Evolutionary conservation across 2,329 filamentous ascomycete species (phyloP).

Genomic region (Ophiostoma montium): DNA sequence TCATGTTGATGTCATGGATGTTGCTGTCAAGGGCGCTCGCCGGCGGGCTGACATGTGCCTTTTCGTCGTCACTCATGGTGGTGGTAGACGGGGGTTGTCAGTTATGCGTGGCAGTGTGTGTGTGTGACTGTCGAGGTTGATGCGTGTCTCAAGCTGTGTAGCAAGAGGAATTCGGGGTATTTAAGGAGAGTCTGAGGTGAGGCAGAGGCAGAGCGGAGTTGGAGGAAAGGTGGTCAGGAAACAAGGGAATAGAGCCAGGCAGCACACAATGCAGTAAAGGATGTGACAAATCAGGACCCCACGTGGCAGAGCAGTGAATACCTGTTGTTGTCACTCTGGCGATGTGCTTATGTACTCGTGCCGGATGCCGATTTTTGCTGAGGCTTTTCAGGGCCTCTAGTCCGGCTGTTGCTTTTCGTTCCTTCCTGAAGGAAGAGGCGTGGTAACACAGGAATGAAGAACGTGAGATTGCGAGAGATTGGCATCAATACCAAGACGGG

Average conservation of each 20-base stretch:
- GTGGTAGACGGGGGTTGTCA: neutral
- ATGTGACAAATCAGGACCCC: too few relatives aligned
- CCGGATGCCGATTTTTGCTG: too few relatives aligned
- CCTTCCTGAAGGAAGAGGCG: neutral
- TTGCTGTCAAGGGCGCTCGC: neutral
- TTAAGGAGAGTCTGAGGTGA: neutral
- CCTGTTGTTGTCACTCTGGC: neutral
- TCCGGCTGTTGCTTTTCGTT: neutral
- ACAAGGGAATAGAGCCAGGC: neutral
- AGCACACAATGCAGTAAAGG: neutral
- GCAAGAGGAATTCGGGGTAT: neutral
- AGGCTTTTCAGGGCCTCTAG: too few relatives aligned
- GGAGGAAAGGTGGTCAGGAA: neutral
- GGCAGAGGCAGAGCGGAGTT: neutral
- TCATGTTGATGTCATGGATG: neutral
- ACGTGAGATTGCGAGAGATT: neutral
- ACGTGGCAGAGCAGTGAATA: too few relatives aligned
- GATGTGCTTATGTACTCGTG: neutral
- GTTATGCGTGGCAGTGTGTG: neutral
- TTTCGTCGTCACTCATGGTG: conserved; percentile 13
- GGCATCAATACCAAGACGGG: neutral
- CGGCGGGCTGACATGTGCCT: conserved; percentile 8
- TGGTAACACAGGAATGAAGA: neutral
- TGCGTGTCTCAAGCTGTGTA: neutral
- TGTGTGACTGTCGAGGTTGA: neutral